phyloP scores from a whole-genome alignment of 2,329 filamentous ascomycete species.

The Scytalidium sp. region DNA sequence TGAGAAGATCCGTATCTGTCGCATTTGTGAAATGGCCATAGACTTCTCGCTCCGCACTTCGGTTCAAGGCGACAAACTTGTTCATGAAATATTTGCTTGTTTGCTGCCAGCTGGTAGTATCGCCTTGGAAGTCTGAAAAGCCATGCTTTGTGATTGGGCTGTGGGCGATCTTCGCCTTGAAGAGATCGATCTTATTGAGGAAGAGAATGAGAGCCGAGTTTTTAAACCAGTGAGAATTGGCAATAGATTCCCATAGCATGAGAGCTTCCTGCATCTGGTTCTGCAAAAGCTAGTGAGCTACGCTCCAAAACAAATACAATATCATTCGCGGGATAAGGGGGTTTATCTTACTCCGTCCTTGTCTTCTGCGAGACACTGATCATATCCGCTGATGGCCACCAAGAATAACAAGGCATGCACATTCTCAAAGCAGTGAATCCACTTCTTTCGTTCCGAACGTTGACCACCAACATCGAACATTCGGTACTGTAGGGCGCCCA shows the following conservation, averaged over 20 bases:
- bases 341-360: conserved; percentile 77
- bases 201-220: conserved; percentile 80
- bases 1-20: conserved; percentile 70
- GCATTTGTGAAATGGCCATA: conserved; percentile 59
- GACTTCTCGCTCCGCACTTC: conserved; percentile 54
- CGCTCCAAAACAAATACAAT: too few relatives aligned
- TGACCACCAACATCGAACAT: conserved; percentile 83
- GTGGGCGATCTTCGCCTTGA: conserved; percentile 70
- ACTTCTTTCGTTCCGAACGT: conserved; percentile 73
- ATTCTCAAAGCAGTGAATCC: conserved; percentile 77
- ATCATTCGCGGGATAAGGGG: background rate
- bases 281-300: conserved; percentile 35
- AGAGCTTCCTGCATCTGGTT: conserved; percentile 91
- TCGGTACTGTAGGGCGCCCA: conserved; percentile 87
- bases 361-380: conserved; percentile 94
- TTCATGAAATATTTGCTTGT: conserved; percentile 80
- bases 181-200: conserved; percentile 85
- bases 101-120: conserved; percentile 67
- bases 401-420: conserved; percentile 88
- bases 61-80: conserved; percentile 75
- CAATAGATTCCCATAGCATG: conserved; percentile 84
- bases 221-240: conserved; percentile 83
- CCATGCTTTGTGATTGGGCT: conserved; percentile 71
- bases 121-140: conserved; percentile 76
- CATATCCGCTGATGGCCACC: conserved; percentile 93